Conservation (phyloP, 2,329 filamentous ascomycete species). For the Paramyrothecium roridum region DNA sequence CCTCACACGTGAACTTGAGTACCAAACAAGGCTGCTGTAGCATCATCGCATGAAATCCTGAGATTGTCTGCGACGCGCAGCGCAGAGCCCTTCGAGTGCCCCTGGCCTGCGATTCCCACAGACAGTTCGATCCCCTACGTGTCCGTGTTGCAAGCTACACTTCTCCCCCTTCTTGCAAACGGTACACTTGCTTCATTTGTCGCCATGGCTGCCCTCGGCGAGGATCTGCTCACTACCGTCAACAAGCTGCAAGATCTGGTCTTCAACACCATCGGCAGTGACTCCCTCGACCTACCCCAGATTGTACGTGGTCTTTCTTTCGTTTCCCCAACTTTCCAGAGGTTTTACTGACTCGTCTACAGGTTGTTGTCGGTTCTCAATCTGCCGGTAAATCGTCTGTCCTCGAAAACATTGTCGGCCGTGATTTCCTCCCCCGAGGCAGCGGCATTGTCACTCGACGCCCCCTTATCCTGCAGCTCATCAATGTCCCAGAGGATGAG, state of each 20-base stretch:
- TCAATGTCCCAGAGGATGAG: constrained; percentile 85
- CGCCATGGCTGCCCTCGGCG: constrained; percentile 87
- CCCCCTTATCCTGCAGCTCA: constrained; percentile 93
- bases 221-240: constrained; percentile 91
- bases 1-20: constrained; percentile 18
- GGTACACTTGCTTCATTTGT: constrained; percentile 9
- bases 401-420: constrained; percentile 96
- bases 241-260: constrained; percentile 98
- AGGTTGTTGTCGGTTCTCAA: constrained; percentile 98
- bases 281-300: constrained; percentile 94
- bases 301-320: constrained; percentile 65
- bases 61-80: constrained; percentile 20
- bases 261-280: constrained; percentile 99
- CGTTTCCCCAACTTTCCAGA: background rate
- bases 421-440: constrained; percentile 93
- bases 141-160: constrained; percentile 3
- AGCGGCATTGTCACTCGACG: constrained; percentile 94
- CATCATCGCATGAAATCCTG: constrained; percentile 21
- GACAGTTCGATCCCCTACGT: background rate
- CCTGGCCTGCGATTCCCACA: background rate
- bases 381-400: constrained; percentile 98
- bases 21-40: constrained; percentile 13
- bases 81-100: constrained; percentile 11
- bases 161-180: constrained; percentile 5
- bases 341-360: constrained; percentile 12